Percentiles rank a stretch among this genome's conserved stretches.
Conservation (phyloP, 2,329 filamentous ascomycete species). For the Lasiodiplodia citricola region DNA sequence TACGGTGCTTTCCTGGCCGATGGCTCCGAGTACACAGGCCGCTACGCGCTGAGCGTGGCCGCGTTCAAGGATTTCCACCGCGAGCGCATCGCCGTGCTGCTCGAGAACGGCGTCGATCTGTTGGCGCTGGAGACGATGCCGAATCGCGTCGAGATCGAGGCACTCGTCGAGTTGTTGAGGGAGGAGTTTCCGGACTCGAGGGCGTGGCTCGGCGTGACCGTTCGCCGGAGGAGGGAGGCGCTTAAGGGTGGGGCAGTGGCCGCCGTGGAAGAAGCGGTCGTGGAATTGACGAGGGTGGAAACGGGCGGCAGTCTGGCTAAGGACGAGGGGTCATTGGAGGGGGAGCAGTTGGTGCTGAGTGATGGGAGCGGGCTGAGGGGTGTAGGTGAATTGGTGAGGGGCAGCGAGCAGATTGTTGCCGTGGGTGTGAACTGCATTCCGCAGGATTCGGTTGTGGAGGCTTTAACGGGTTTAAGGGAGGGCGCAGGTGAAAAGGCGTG, state of each 20-base stretch:
- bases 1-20: constrained; percentile 55
- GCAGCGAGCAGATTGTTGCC: constrained; percentile 43
- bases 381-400: constrained; percentile 40
- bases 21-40: constrained; percentile 53
- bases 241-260: background rate
- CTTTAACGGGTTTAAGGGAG: constrained; percentile 38
- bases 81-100: constrained; percentile 47
- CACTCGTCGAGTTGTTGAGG: constrained; percentile 45
- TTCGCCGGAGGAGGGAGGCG: constrained; percentile 29
- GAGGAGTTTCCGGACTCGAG: constrained; percentile 42
- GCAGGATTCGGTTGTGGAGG: constrained; percentile 39
- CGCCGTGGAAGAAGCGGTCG: background rate
- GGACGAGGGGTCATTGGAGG: background rate
- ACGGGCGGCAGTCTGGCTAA: background rate
- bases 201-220: constrained; percentile 51
- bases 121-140: constrained; percentile 55
- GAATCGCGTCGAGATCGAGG: constrained; percentile 45
- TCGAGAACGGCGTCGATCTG: constrained; percentile 50
- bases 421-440: constrained; percentile 55
- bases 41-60: constrained; percentile 41
- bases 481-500: background rate
- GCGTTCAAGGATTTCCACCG: constrained; percentile 52
- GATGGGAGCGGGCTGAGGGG: constrained; percentile 49
- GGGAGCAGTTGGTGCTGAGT: constrained; percentile 42
- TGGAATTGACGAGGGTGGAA: background rate